These are phyloP conservation scores for Auricularia auricula-judae DNA, from an alignment of 768 basidiomycete species.

Conservation along the genomic window DNA sequence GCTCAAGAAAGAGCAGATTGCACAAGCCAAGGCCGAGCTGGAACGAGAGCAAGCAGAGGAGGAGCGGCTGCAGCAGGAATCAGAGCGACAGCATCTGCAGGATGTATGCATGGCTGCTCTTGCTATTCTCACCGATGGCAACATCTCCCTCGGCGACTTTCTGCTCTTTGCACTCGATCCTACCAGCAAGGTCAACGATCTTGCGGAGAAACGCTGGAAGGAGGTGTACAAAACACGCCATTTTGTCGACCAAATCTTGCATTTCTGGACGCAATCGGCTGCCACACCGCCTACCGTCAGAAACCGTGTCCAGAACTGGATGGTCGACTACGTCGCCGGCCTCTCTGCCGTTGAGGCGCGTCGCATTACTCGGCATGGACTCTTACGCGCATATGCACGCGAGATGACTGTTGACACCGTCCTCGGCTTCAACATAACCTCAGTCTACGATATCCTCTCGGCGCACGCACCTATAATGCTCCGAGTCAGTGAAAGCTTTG, in stretches of 20 bases:
- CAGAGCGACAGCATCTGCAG: background rate
- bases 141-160: conserved; percentile 12
- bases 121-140: conserved; percentile 8
- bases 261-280: background rate
- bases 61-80: background rate
- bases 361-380: background rate
- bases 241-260: background rate
- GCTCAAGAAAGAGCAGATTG: background rate
- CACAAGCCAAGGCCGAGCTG: background rate
- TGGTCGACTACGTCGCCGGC: background rate
- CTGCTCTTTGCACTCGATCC: conserved; percentile 21
- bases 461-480: background rate
- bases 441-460: background rate
- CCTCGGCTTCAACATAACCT: background rate
- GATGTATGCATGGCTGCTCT: background rate
- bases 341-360: background rate
- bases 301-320: background rate
- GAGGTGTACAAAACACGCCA: background rate
- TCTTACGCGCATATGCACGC: background rate
- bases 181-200: background rate
- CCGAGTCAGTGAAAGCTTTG: background rate
- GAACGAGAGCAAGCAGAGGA: background rate
- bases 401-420: background rate
- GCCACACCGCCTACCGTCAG: background rate
- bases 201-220: background rate